phyloP scores from a whole-genome alignment of 805 yeast species.

The Huiozyma naganishii region DNA sequence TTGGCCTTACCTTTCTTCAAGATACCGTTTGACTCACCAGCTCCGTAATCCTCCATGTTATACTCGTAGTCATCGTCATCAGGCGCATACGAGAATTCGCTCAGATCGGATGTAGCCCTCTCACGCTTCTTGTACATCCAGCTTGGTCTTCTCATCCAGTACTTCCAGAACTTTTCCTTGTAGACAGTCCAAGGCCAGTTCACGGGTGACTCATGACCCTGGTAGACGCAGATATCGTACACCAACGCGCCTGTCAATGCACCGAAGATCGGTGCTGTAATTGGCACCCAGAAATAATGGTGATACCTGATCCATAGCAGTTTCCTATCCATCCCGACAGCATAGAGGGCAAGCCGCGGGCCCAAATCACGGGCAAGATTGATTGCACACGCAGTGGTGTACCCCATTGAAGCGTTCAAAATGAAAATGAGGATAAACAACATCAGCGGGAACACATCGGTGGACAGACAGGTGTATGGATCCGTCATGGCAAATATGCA shows the following conservation, averaged over 20 bases:
- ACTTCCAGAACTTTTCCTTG: conserved; percentile 6
- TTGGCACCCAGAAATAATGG: conserved; percentile 44
- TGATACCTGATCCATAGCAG: conserved; percentile 30
- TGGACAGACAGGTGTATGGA: conserved; percentile 37
- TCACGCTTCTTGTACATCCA: conserved; percentile 19
- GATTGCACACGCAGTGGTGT: conserved; percentile 45
- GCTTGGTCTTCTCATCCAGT: conserved; percentile 27
- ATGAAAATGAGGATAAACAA: conserved; percentile 35
- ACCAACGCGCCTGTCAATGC: conserved; percentile 37
- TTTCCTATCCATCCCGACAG: conserved; percentile 37
- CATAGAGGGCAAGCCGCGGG: conserved; percentile 39
- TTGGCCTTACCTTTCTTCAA: conserved; percentile 10
- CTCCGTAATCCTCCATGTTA: conserved; percentile 1
- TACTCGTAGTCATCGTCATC: conserved; percentile 14
- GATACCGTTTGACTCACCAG: conserved; percentile 4
- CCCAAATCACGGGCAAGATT: conserved; percentile 47
- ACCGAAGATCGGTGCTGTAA: conserved; percentile 41
- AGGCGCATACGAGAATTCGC: conserved; percentile 20
- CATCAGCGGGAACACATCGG: conserved; percentile 38
- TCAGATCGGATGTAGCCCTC: conserved; percentile 19
- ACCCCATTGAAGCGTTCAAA: conserved; percentile 39
- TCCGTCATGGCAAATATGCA: conserved; percentile 43
- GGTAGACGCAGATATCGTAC: conserved; percentile 42
- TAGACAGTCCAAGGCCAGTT: conserved; percentile 30
- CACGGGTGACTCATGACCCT: conserved; percentile 42